A percentile compares a stretch with the other conserved stretches of the same genome.
Evolutionary conservation across 2,329 filamentous ascomycete genomes (phyloP).

Genomic region (Alternaria gansuensis): DNA sequence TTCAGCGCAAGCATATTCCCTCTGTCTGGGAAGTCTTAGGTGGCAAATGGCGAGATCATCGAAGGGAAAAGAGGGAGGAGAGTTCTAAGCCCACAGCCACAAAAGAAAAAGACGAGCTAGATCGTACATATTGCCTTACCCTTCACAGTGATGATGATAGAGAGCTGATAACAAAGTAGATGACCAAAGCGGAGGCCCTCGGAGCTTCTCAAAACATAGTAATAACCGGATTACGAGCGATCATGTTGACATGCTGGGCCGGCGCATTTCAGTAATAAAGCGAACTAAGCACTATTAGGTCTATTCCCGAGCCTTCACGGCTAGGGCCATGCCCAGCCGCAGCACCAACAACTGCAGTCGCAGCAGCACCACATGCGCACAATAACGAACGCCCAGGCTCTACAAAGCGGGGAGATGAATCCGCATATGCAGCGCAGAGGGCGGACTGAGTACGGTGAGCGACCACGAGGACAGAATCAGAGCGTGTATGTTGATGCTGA

Average conservation of each 20-base stretch:
- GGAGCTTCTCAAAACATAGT: not conserved
- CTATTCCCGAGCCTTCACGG: not conserved
- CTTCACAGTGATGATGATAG: not conserved
- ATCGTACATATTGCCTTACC: not conserved
- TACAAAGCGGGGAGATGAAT: not conserved
- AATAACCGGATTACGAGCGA: not conserved
- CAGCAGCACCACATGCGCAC: not conserved
- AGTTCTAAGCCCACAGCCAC: not conserved
- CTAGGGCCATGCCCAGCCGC: not conserved
- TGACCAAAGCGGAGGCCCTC: not conserved
- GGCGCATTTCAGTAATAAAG: not conserved
- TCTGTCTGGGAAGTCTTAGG: not conserved
- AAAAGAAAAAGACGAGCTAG: not conserved
- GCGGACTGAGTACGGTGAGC: not conserved
- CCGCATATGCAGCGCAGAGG: not conserved
- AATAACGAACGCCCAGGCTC: not conserved
- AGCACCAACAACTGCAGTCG: not conserved
- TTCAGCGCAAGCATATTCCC: not conserved
- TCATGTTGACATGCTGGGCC: not conserved
- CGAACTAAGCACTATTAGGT: not conserved
- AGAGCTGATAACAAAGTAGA: constrained; percentile 3
- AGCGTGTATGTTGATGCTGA: constrained; percentile 7
- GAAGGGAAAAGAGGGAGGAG: not conserved
- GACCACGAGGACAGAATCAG: not conserved
- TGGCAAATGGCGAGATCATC: not conserved